A percentile compares a stretch with the other conserved stretches of the same genome.
Evolutionary conservation across 164 flowering plant genomes (phyloP).

Genomic region (Platanus orientalis): DNA sequence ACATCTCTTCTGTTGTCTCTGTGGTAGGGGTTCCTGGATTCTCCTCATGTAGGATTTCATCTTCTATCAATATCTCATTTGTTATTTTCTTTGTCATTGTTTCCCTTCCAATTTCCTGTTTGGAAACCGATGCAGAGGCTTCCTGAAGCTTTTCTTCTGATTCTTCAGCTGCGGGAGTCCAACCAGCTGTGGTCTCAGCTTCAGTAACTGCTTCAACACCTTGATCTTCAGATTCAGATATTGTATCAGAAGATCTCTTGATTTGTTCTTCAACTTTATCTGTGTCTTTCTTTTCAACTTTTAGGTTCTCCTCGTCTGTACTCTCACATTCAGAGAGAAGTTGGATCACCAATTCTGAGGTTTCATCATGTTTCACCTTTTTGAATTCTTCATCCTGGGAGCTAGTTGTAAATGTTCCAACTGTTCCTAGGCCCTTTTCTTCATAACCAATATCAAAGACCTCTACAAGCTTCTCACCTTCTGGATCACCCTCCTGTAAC

Average conservation of each 20-base stretch:
- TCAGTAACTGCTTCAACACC: constrained; percentile 2
- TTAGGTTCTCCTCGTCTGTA: constrained; percentile 3
- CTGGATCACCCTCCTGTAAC: neutral
- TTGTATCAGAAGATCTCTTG: constrained; percentile 8
- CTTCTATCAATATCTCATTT: neutral
- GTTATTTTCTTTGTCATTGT: neutral
- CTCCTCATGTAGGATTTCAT: constrained; percentile 5
- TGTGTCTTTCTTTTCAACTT: constrained; percentile 1
- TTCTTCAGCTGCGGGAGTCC: constrained; percentile 8
- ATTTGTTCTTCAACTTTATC: constrained; percentile 12
- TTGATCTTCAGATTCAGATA: constrained; percentile 5
- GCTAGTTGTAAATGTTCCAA: constrained; percentile 10
- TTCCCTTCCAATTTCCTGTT: constrained; percentile 7
- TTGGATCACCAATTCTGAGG: constrained; percentile 11
- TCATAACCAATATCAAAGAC: constrained; percentile 4
- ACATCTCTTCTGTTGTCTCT: neutral
- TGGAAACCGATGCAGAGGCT: constrained; percentile 7
- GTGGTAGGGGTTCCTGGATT: neutral
- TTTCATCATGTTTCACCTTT: constrained; percentile 12
- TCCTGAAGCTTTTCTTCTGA: constrained; percentile 13
- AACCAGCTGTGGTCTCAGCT: constrained; percentile 5
- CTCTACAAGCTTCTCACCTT: constrained; percentile 8
- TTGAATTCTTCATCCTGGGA: constrained; percentile 8
- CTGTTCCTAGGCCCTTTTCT: constrained; percentile 10
- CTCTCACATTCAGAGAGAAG: constrained; percentile 12